phyloP scores from a whole-genome alignment of 441 rosid species.

The Capsella rubella region DNA sequence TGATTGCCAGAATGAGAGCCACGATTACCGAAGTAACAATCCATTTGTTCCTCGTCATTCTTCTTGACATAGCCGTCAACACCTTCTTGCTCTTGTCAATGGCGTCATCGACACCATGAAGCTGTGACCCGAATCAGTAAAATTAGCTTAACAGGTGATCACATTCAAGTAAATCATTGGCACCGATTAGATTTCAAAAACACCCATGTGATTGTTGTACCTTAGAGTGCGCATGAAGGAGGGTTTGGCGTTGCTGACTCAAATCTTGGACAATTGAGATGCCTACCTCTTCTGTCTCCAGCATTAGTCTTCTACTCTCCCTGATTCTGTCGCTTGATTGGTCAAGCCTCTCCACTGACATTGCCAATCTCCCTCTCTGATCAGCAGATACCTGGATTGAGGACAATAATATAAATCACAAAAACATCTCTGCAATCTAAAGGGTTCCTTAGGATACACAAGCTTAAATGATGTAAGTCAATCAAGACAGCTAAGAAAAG shows the following conservation, averaged over 20 bases:
- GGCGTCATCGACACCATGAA: conserved; percentile 70
- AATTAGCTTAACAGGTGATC: conserved; percentile 8
- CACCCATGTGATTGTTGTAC: conserved; percentile 31
- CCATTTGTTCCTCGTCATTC: conserved; percentile 75
- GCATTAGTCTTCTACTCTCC: conserved; percentile 66
- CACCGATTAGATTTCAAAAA: background rate
- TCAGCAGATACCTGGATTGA: conserved; percentile 56
- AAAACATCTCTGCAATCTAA: conserved; percentile 12
- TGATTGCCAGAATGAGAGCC: conserved; percentile 65
- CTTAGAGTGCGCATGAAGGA: conserved; percentile 68
- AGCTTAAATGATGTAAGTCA: background rate
- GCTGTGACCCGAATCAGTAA: conserved; percentile 45
- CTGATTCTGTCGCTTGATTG: conserved; percentile 67
- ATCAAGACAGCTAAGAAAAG: background rate
- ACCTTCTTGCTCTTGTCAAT: conserved; percentile 76
- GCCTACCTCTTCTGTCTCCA: conserved; percentile 77
- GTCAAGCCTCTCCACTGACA: conserved; percentile 71
- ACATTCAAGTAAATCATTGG: background rate
- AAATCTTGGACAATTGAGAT: conserved; percentile 66
- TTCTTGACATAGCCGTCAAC: conserved; percentile 64
- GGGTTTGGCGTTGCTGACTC: conserved; percentile 74
- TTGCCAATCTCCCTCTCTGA: conserved; percentile 64
- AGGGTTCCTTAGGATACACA: conserved; percentile 9
- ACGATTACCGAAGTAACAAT: conserved; percentile 57
- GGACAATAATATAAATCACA: background rate